Percentiles rank a stretch among this genome's conserved stretches.
These are phyloP conservation scores for Leishmania gerbilli DNA, from an alignment of 208 protist species.

Conservation along the genomic window DNA sequence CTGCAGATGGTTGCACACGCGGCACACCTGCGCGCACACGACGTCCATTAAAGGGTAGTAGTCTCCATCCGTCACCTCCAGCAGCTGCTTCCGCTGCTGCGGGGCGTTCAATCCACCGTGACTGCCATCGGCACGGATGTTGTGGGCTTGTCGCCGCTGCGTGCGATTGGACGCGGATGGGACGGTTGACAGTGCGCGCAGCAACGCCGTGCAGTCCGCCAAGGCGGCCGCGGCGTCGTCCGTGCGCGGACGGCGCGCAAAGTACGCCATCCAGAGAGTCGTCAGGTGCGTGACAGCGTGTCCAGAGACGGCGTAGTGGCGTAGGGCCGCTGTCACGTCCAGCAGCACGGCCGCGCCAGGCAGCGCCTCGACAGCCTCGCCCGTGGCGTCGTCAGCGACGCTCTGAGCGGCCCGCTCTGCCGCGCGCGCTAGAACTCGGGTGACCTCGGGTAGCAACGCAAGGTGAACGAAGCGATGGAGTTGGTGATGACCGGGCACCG, in stretches of 20 bases:
- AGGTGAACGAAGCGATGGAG: slow-evolving; percentile 73
- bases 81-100: neutral
- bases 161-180: slow-evolving; percentile 10
- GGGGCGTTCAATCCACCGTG: neutral
- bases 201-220: slow-evolving; percentile 12
- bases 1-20: slow-evolving; percentile 8
- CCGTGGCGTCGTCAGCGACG: neutral
- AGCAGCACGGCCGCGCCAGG: slow-evolving; percentile 29
- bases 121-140: neutral
- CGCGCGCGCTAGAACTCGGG: slow-evolving; percentile 27
- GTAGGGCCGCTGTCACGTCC: slow-evolving; percentile 48
- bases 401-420: slow-evolving; percentile 1
- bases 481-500: slow-evolving; percentile 62
- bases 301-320: slow-evolving; percentile 69
- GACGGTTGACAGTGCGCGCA: slow-evolving; percentile 21
- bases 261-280: slow-evolving; percentile 46
- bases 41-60: slow-evolving; percentile 52
- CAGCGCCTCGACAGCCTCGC: neutral
- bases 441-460: slow-evolving; percentile 59
- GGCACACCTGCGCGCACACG: slow-evolving; percentile 29
- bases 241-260: neutral
- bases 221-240: slow-evolving; percentile 2
- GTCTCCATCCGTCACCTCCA: slow-evolving; percentile 40
- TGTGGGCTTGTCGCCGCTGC: slow-evolving; percentile 19
- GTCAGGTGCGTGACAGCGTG: slow-evolving; percentile 54